Evolutionary conservation across 2,329 filamentous ascomycete species (phyloP).

Genomic region (Trematosphaeria pertusa): DNA sequence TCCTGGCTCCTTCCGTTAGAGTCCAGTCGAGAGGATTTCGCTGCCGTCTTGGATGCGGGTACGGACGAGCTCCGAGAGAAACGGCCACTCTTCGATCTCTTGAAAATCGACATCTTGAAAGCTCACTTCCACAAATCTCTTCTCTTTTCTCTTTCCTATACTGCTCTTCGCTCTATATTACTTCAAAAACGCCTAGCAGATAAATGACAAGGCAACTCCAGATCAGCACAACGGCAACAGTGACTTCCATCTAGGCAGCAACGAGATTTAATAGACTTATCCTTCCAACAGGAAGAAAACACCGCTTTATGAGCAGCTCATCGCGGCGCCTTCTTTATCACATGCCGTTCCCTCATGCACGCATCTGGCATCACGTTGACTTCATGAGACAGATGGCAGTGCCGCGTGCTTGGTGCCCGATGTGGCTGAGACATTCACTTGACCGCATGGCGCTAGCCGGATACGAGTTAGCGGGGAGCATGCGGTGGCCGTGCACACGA

Average conservation of each 20-base stretch:
- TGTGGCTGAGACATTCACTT: neutral
- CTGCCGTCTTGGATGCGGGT: neutral
- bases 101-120: too few relatives aligned
- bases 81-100: too few relatives aligned
- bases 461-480: neutral
- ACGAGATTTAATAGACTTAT: neutral
- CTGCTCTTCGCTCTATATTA: constrained; percentile 1
- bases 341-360: neutral
- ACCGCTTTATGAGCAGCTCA: neutral
- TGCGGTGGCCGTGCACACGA: constrained; percentile 1
- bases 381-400: too few relatives aligned
- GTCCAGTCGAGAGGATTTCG: neutral
- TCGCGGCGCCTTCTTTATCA: neutral
- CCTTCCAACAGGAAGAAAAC: neutral
- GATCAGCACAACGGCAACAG: constrained; percentile 3
- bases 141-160: neutral
- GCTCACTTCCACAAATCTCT: too few relatives aligned
- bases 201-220: constrained; percentile 7
- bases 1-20: neutral
- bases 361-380: neutral
- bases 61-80: too few relatives aligned
- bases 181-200: constrained; percentile 5
- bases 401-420: too few relatives aligned
- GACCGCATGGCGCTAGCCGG: neutral
- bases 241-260: neutral